Percentiles rank a stretch among this genome's conserved stretches.
Conservation (phyloP, 345 rosid species). For the Jatropha curcas region DNA sequence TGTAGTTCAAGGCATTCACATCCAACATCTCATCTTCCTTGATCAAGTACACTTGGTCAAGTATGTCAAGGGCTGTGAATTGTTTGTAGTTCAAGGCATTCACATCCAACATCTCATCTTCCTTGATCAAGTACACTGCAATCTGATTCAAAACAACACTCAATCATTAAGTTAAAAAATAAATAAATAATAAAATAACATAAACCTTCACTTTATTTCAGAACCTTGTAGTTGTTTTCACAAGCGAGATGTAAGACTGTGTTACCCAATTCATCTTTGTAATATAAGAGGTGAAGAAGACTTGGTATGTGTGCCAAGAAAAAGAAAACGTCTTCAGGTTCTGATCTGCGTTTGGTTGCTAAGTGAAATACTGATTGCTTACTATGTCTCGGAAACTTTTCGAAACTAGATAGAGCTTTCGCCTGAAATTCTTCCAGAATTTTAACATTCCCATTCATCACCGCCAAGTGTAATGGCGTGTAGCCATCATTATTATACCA, state of each 20-base stretch:
- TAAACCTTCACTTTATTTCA: no score
- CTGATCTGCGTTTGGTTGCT: conserved; percentile 1
- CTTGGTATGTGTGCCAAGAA: background rate
- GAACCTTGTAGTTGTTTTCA: background rate
- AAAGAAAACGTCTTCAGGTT: background rate
- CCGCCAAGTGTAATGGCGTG: conserved; percentile 27
- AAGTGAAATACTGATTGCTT: conserved; percentile 31
- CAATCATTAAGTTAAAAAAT: no score
- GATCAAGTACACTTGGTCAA: no score
- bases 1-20: no score
- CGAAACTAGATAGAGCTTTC: conserved; percentile 5
- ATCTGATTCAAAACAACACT: no score
- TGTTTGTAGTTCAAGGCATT: background rate
- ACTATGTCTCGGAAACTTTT: background rate
- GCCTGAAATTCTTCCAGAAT: conserved; percentile 14
- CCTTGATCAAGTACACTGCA: background rate
- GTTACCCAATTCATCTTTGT: background rate
- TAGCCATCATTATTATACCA: conserved; percentile 1
- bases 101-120: background rate
- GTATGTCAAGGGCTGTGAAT: background rate
- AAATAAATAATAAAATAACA: no score
- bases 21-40: no score
- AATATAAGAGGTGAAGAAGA: background rate
- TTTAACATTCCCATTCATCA: conserved; percentile 17
- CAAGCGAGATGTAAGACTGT: background rate